Evolutionary conservation across 768 basidiomycete species (phyloP), one percentile per base, ranked within the genome.

Genomic region (Tylopilus vinaceipallidus): DNA sequence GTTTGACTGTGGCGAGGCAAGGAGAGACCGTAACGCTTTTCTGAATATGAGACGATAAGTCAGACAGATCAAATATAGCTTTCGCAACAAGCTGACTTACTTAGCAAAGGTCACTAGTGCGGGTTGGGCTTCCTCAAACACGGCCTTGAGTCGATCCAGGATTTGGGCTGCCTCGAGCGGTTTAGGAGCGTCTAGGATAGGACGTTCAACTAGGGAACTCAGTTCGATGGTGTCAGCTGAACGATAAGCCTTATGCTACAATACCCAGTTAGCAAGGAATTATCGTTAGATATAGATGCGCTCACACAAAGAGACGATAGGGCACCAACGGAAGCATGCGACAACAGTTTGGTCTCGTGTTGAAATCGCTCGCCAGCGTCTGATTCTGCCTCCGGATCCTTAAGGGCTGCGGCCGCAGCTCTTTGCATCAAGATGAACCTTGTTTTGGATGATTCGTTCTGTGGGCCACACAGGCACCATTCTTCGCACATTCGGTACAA

Each of bases 401-500:
- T 73, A 33, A 76, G 75, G 0, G 78, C 77, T 10, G 78, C 75
- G 3, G 75, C 73, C 4, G 79, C 81, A 14, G 82, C 78, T 54
- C 79, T 81, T 60, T 90, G 82, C 82, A 93, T 92, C 47, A 78
- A 60, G 22, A 80, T 75, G 36, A 86, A 71, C 41, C 88, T 78
- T 46, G 84, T 86, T 64, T 83, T 86, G 33, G 81, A 78, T n/a
- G 73, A 69, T 53, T 92, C 89, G 1, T 82, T 76, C 58, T 89
- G 83, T 26, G 82, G 78, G 6, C 91, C 93, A 39, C 88, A 74
- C 60, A 91, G 84, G 66, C 93, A 95, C 94, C 94, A 97, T 59
- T 94, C 91, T 67, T 95, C 91, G 57, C 91, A 94, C 33, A 92
- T 72, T 29, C 86, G 82, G 68, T 90, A 95, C 27, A 95, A 69